Base-by-base conservation (phyloP, 2,329 filamentous ascomycete genomes). In the Pochonia chlamydosporia region DNA sequence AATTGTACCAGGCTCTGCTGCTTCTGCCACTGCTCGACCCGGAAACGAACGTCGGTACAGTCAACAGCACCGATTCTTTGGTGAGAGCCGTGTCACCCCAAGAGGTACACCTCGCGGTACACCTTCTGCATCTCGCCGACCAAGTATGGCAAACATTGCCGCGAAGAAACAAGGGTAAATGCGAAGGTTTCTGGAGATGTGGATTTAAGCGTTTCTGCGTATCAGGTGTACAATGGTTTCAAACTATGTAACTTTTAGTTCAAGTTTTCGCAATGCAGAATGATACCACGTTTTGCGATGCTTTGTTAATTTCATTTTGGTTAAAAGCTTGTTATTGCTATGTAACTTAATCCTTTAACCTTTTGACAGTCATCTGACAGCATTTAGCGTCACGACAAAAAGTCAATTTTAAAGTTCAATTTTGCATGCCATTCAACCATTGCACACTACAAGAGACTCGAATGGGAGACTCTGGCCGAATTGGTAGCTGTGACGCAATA, bases 11-110 rank as follows among this genome's bases (percentile, higher is more conserved):
- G 49, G 0, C 14, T 18, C 25, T 8, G 5, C 37, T 59, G 65
- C 54, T 16, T 61, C 64, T 1, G 41, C 51, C 28, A 55, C 52
- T 4, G 53, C 53, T 3, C 49, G 59, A 3, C 54, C 57, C 1
- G 52, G 40, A 2, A 49, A 52, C 3, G 52, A 53, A 2, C 61
- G 66, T 1, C 54, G 58, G 6, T 70, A 62, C 55, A 69, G 66
- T 47, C 66, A 70, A 44, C 62, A 68, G 33, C 51, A 67, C 36
- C 66, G 67, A 11, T 70, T 70, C 59, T 69, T 70, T 40, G 67
- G 67, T 1, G 67, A 70, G 55, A 67, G 54, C 33, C 64, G 67
- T 21, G 66, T 70, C 1, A 70, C 67, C 2, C 67, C 67, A 5
- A 57, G 62, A 14, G 57, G 54, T 4, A 70, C 67, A 3, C 67